Percentiles rank a stretch among this genome's conserved stretches.
These are phyloP conservation scores for Rhizoclosmatium sp. DNA, from an alignment of 192 early-diverging fungal genomes.

Conservation along the genomic window DNA sequence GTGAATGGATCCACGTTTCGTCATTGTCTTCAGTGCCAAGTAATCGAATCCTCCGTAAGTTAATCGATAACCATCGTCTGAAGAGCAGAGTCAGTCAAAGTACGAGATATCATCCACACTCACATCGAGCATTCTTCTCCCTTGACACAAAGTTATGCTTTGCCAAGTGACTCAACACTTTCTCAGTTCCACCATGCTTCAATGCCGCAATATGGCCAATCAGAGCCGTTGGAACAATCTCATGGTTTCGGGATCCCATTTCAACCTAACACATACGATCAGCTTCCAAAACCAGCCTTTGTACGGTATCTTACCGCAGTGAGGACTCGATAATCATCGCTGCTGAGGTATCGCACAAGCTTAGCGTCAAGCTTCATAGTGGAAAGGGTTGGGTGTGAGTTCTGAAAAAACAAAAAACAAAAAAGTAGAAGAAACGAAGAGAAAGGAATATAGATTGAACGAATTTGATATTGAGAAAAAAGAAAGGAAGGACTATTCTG, in stretches of 20 bases:
- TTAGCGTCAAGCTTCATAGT: conserved; percentile 96
- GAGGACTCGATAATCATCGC: conserved; percentile 94
- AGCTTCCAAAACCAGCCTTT: not conserved
- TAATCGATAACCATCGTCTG: conserved; percentile 94
- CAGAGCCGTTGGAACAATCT: conserved; percentile 91
- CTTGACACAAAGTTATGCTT: conserved; percentile 90
- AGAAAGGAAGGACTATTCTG: not conserved
- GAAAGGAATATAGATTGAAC: conserved; percentile 9
- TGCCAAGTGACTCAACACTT: conserved; percentile 84
- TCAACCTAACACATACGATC: conserved; percentile 65
- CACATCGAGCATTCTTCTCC: conserved; percentile 78
- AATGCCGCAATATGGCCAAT: conserved; percentile 95
- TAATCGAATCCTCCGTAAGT: conserved; percentile 99
- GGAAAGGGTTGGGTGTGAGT: not conserved
- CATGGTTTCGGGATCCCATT: conserved; percentile 98
- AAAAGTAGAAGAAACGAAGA: not conserved
- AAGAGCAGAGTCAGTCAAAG: not conserved
- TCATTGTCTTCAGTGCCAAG: conserved; percentile 92
- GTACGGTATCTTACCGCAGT: conserved; percentile 72
- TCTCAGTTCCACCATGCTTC: conserved; percentile 83
- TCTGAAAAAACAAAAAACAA: not conserved
- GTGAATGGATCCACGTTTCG: conserved; percentile 82
- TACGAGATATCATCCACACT: not conserved
- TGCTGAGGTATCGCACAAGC: conserved; percentile 90
- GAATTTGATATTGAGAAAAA: not conserved